Conservation (phyloP, 805 yeast species). For the Scheffersomyces ergatensis region DNA sequence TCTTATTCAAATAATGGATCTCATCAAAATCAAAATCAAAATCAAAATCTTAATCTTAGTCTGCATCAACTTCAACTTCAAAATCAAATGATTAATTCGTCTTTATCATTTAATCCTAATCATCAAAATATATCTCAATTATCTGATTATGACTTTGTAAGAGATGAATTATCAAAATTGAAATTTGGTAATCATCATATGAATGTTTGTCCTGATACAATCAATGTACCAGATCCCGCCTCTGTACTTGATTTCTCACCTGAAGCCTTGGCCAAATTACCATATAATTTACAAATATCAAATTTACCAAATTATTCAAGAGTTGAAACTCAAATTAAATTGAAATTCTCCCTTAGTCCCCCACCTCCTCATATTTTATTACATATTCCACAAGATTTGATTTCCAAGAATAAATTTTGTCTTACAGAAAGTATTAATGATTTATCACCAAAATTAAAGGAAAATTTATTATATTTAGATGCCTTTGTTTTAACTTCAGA, state of each 20-base stretch:
- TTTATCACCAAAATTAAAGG: conserved; percentile 38
- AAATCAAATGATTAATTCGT: too few relatives aligned
- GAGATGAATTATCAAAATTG: conserved; percentile 49
- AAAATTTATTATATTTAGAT: conserved; percentile 65
- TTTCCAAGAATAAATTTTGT: conserved; percentile 83
- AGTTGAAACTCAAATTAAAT: conserved; percentile 93
- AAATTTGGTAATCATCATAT: conserved; percentile 49
- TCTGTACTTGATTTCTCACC: conserved; percentile 38
- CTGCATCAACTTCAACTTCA: conserved; percentile 3
- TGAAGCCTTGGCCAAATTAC: conserved; percentile 33
- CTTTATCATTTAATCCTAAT: not conserved
- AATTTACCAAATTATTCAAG: conserved; percentile 80
- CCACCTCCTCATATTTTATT: conserved; percentile 71
- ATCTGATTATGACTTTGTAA: conserved; percentile 31
- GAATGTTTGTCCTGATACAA: conserved; percentile 33
- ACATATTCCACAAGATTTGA: conserved; percentile 83
- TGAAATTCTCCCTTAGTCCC: conserved; percentile 66
- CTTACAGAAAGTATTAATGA: conserved; percentile 49
- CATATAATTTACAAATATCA: conserved; percentile 50
- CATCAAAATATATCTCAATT: conserved; percentile 5
- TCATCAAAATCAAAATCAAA: conserved; percentile 4
- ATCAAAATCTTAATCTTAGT: conserved; percentile 1
- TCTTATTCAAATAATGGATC: not conserved
- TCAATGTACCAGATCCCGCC: conserved; percentile 30
- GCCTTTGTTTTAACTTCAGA: conserved; percentile 73